Conservation (phyloP, 805 yeast species). For the Myxozyma geophila region DNA sequence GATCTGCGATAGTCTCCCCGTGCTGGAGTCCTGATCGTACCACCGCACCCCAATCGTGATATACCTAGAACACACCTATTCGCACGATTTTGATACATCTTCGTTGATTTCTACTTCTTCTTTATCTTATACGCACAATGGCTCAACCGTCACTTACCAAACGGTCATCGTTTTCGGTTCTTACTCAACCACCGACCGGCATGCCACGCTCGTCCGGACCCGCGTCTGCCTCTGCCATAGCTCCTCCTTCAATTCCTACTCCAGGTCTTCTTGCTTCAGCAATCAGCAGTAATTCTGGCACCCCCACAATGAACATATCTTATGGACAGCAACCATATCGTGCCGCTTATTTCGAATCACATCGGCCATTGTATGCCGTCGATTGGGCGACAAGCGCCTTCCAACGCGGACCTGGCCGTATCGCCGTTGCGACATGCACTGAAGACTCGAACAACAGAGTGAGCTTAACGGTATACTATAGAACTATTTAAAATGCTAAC, state of each 20-base stretch:
- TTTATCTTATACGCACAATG: background rate
- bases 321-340: background rate
- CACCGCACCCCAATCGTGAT: background rate
- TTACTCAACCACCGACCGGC: conserved; percentile 18
- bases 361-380: conserved; percentile 56
- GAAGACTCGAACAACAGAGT: conserved; percentile 76
- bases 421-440: conserved; percentile 76
- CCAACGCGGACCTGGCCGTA: conserved; percentile 49
- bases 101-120: background rate
- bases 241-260: background rate
- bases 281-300: background rate
- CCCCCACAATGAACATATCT: background rate
- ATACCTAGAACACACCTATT: no score
- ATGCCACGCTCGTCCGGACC: conserved; percentile 13
- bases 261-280: conserved; percentile 11
- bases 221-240: conserved; percentile 8
- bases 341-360: conserved; percentile 53
- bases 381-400: conserved; percentile 56
- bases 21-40: no score
- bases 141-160: conserved; percentile 28
- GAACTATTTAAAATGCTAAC: background rate
- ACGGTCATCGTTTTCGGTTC: conserved; percentile 28
- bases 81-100: background rate
- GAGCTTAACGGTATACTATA: conserved; percentile 4
- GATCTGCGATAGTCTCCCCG: no score